phyloP scores from a whole-genome alignment of 352 stramenopile genomes.

The Phytopythium vexans region DNA sequence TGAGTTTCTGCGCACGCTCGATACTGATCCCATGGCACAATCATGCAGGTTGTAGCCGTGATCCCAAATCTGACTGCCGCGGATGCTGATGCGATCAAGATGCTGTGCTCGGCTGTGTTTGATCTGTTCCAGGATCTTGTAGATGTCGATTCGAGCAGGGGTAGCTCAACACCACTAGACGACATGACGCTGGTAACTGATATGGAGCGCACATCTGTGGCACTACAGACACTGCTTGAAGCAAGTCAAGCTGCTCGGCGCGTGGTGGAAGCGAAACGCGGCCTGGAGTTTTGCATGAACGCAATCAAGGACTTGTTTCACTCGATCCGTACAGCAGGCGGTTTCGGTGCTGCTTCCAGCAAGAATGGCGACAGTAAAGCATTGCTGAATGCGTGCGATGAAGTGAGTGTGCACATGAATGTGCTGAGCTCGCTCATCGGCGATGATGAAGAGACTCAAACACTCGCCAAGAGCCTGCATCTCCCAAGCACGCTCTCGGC shows the following conservation, averaged over 20 bases:
- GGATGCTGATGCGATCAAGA: conserved; percentile 11
- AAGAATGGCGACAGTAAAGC: conserved; percentile 5
- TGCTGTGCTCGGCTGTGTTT: conserved; percentile 32
- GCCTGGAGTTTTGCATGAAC: conserved; percentile 27
- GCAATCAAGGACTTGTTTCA: conserved; percentile 42
- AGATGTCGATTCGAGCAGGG: conserved; percentile 6
- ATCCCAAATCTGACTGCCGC: conserved; percentile 8
- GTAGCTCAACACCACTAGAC: background rate
- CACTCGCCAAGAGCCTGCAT: conserved; percentile 30
- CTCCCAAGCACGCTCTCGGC: conserved; percentile 31
- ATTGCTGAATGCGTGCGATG: conserved; percentile 32
- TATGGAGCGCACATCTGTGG: too few species aligned
- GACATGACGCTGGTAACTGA: conserved; percentile 12
- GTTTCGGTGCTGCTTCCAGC: conserved; percentile 37
- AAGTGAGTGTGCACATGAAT: conserved; percentile 44
- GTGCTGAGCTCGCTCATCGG: conserved; percentile 47
- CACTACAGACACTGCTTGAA: conserved; percentile 40
- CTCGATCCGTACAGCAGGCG: conserved; percentile 43
- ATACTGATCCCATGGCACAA: too few species aligned
- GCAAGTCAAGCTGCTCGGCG: conserved; percentile 18
- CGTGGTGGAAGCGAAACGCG: conserved; percentile 29
- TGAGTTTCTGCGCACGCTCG: too few species aligned
- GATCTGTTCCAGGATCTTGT: conserved; percentile 34
- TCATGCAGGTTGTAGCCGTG: background rate
- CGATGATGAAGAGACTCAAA: conserved; percentile 26